These are phyloP conservation scores for Chrysoporthe cubensis DNA, from an alignment of 2,329 filamentous ascomycete genomes.

Conservation along the genomic window DNA sequence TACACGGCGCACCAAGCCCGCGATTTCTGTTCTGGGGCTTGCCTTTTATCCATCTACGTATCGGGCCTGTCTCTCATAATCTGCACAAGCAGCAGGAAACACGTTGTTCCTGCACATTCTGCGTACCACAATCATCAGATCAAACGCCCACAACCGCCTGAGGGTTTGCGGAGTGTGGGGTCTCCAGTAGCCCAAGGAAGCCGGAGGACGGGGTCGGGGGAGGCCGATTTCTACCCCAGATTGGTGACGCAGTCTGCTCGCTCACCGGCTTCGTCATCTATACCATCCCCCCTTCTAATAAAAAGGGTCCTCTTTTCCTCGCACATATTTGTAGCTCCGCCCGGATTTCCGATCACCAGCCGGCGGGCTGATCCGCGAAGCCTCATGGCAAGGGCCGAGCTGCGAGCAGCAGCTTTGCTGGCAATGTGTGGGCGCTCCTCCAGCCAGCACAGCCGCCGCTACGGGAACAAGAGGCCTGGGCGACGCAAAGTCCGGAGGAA, in stretches of 20 bases:
- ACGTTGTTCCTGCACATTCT: slow-evolving; percentile 11
- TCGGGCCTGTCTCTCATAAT: background rate
- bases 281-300: background rate
- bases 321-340: background rate
- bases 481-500: slow-evolving; percentile 15
- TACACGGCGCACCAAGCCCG: background rate
- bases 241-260: slow-evolving; percentile 24
- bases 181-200: slow-evolving; percentile 16
- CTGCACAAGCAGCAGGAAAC: background rate
- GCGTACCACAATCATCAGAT: slow-evolving; percentile 22
- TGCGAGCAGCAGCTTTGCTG: background rate
- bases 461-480: background rate
- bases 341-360: background rate
- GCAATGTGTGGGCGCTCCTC: background rate
- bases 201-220: slow-evolving; percentile 24
- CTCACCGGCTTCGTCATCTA: slow-evolving; percentile 6
- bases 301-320: background rate
- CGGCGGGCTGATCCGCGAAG: background rate
- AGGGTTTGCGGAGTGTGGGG: slow-evolving; percentile 25
- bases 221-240: slow-evolving; percentile 27
- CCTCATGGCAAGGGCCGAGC: background rate
- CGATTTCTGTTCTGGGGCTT: background rate
- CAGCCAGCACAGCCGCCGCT: no score
- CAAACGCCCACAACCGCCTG: slow-evolving; percentile 23
- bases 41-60: background rate